Conservation (phyloP, 1,284 basidiomycete genomes). For the Lignosus rhinocerotis region DNA sequence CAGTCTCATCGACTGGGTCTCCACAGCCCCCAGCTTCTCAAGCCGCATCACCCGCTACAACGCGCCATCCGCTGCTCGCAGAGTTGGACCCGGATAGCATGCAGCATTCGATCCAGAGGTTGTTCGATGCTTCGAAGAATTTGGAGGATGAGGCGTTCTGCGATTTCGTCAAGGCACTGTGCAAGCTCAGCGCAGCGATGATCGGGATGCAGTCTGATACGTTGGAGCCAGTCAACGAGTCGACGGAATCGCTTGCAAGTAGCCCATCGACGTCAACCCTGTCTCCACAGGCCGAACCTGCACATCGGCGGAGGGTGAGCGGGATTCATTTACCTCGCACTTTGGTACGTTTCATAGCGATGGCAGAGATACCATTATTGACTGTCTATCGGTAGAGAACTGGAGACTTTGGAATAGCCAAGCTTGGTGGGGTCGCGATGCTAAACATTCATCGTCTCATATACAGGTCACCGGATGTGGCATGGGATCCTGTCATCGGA, state of each 20-base stretch:
- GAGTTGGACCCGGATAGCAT: slow-evolving; percentile 80
- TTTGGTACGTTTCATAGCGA: slow-evolving; percentile 40
- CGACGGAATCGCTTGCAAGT: slow-evolving; percentile 42
- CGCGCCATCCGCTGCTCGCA: slow-evolving; percentile 61
- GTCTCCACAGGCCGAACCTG: slow-evolving; percentile 44
- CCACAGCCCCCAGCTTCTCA: background rate
- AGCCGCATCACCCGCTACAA: slow-evolving; percentile 11
- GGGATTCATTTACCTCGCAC: slow-evolving; percentile 81
- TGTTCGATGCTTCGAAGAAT: slow-evolving; percentile 84
- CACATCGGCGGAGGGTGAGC: slow-evolving; percentile 75
- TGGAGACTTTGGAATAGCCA: slow-evolving; percentile 86
- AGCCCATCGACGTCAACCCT: slow-evolving; percentile 31
- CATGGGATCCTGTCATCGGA: slow-evolving; percentile 79
- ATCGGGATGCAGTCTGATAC: slow-evolving; percentile 74
- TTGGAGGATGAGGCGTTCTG: slow-evolving; percentile 83
- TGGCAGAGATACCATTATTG: background rate
- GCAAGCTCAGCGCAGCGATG: slow-evolving; percentile 87
- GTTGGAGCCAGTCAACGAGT: slow-evolving; percentile 37
- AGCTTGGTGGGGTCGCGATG: slow-evolving; percentile 77
- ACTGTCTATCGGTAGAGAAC: slow-evolving; percentile 48
- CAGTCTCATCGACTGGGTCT: slow-evolving; percentile 8
- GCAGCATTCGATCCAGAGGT: slow-evolving; percentile 68
- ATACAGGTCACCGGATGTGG: slow-evolving; percentile 75
- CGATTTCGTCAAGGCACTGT: slow-evolving; percentile 81
- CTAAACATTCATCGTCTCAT: slow-evolving; percentile 88